Conservation (phyloP, 2,329 filamentous ascomycete species). For the Juglanconis juglandina region DNA sequence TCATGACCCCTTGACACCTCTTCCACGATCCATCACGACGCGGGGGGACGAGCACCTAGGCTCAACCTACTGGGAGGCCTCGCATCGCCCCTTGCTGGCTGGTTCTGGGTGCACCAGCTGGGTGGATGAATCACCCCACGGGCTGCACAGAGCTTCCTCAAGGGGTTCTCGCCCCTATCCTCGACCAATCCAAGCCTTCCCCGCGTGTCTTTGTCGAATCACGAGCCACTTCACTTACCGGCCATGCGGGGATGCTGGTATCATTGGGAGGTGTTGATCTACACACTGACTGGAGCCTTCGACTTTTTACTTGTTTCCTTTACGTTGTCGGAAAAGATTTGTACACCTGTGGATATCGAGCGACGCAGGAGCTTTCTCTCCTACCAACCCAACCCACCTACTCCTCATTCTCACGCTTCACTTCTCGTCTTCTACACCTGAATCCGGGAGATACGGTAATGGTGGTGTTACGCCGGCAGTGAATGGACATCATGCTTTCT, state of each 20-base stretch:
- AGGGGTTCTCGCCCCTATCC: too few species aligned
- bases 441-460: constrained; percentile 2
- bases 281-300: not conserved
- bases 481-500: not conserved
- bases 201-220: too few species aligned
- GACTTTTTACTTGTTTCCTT: not conserved
- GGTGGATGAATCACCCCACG: too few species aligned
- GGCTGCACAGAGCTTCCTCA: too few species aligned
- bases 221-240: not conserved
- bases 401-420: not conserved
- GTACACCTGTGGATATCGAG: not conserved
- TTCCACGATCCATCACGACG: not conserved
- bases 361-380: not conserved
- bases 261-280: not conserved
- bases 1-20: not conserved
- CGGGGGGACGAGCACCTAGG: too few species aligned
- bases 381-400: not conserved
- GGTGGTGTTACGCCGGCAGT: not conserved
- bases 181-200: too few species aligned
- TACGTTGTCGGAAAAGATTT: not conserved
- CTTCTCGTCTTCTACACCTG: not conserved
- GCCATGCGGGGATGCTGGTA: not conserved
- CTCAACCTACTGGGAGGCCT: too few species aligned
- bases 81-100: too few species aligned
- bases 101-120: too few species aligned